Percentiles rank a stretch among this genome's conserved stretches.
Evolutionary conservation across 2,329 filamentous ascomycete species (phyloP).

Genomic region (Neonectria faginata): DNA sequence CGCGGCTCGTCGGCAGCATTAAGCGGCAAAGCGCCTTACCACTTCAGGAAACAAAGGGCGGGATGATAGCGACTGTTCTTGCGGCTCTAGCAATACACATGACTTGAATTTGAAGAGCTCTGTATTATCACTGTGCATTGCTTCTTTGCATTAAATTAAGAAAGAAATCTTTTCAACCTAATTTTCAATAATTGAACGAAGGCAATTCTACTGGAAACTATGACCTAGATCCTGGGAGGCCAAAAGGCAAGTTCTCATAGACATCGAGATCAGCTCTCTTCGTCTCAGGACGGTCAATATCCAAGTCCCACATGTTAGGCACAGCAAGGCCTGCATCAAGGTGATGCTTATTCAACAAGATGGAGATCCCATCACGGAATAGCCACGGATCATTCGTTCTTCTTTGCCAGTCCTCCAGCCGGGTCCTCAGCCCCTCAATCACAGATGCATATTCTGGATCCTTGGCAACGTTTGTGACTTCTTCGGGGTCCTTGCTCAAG

Average conservation of each 20-base stretch:
- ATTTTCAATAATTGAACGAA: too few relatives aligned
- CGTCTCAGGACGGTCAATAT: conserved; percentile 11
- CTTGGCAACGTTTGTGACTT: conserved; percentile 5
- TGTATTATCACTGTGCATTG: too few relatives aligned
- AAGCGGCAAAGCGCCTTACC: too few relatives aligned
- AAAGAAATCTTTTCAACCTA: too few relatives aligned
- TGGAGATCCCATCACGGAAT: conserved; percentile 17
- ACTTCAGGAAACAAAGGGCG: not conserved
- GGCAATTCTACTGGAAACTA: not conserved
- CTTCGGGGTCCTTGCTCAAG: conserved; percentile 4
- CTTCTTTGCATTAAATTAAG: too few relatives aligned
- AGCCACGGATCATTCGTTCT: conserved; percentile 21
- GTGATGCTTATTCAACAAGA: conserved; percentile 19
- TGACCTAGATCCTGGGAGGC: conserved; percentile 1
- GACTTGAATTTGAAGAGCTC: too few relatives aligned
- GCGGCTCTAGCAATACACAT: too few relatives aligned
- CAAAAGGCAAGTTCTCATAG: conserved; percentile 17
- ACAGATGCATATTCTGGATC: conserved; percentile 11
- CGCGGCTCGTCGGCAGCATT: not conserved
- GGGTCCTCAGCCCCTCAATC: not conserved
- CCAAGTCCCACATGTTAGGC: conserved; percentile 13
- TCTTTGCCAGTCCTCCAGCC: conserved; percentile 15
- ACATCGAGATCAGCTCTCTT: not conserved
- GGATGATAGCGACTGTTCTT: too few relatives aligned
- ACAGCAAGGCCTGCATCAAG: conserved; percentile 11